Base-by-base conservation (phyloP, 1,139 yeast species). In the Kodamaea ohmeri region DNA sequence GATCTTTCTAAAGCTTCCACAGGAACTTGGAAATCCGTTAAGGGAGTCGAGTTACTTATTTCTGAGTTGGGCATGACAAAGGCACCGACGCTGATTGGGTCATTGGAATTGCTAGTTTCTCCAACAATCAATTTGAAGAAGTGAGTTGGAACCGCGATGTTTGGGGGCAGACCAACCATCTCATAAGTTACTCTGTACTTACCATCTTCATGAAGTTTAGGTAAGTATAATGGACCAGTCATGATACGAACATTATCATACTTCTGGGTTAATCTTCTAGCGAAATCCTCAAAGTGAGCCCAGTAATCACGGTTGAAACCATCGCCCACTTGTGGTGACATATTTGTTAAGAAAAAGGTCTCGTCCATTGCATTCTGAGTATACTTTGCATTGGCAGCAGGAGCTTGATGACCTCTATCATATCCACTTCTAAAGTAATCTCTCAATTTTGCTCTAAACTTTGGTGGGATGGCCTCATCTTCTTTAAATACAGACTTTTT, bases 371-470 rank as follows among this genome's bases (percentile, higher is more conserved):
- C 97, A 16, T 61, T 53, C 60, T 92, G 98, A 25, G 80, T 78
- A 62, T 77, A 92, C 58, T 88, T 89, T 26, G 97, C 97, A 60
- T 92, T 87, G 0, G 98, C 98, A 4, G 98, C 98, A 2, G 99
- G 97, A 0, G 96, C 97, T 54, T 86, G 87, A 60, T 92, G 99
- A 3, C 99, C 99, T 48, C 98, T 70, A 58, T 92, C 99, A 61
- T 87, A 92, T 1, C 99, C 99, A 36, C 95, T 83, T 48, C 97
- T 77, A 69, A 90, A 90, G 60, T 84, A 92, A 61, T 94, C 97
- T 45, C 82, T 72, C 43, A 92, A 69, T 41, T 74, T 70, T 3
- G 83, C 89, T 49, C 97, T 72, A 59, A 87, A 92, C 52, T 71
- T 74, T 25, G 65, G 63, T 0, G 98, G 98, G 26, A 94, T 77